phyloP scores from a whole-genome alignment of 345 rosid species.

The Camelina sativa region DNA sequence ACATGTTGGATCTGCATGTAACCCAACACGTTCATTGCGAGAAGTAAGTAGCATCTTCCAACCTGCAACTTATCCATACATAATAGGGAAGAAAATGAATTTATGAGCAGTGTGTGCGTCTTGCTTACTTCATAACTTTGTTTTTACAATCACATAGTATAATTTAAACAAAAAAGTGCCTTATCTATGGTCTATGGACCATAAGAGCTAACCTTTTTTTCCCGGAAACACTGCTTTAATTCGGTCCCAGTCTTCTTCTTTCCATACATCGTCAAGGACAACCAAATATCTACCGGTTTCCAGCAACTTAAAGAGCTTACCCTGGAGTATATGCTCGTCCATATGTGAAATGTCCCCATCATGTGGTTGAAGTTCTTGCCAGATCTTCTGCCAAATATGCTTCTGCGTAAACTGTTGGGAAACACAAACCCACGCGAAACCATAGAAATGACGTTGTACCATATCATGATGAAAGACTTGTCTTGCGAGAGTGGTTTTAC shows the following conservation, averaged over 20 bases:
- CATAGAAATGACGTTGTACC: conserved; percentile 37
- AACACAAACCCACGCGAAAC: conserved; percentile 50
- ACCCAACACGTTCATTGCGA: conserved; percentile 46
- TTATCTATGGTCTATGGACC: neutral
- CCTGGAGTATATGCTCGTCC: conserved; percentile 39
- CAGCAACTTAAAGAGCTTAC: conserved; percentile 28
- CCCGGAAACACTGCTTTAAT: conserved; percentile 44
- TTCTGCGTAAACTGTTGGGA: conserved; percentile 45
- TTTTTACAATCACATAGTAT: no score
- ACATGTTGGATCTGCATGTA: conserved; percentile 35
- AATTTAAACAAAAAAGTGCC: neutral
- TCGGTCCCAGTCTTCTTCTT: conserved; percentile 44
- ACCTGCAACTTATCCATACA: neutral
- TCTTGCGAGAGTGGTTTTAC: conserved; percentile 55
- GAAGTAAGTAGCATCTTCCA: conserved; percentile 57
- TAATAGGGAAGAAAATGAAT: no score
- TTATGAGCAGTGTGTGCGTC: no score
- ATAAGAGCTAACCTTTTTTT: conserved; percentile 1
- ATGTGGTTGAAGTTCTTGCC: conserved; percentile 37
- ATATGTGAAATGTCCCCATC: conserved; percentile 17
- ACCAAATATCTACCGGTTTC: conserved; percentile 46
- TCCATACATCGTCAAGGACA: conserved; percentile 57
- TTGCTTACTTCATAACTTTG: no score
- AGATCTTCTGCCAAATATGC: conserved; percentile 45
- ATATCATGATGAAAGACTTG: conserved; percentile 35